phyloP scores from a whole-genome alignment of 2,329 filamentous ascomycete genomes.

The Exophiala alcalophila region DNA sequence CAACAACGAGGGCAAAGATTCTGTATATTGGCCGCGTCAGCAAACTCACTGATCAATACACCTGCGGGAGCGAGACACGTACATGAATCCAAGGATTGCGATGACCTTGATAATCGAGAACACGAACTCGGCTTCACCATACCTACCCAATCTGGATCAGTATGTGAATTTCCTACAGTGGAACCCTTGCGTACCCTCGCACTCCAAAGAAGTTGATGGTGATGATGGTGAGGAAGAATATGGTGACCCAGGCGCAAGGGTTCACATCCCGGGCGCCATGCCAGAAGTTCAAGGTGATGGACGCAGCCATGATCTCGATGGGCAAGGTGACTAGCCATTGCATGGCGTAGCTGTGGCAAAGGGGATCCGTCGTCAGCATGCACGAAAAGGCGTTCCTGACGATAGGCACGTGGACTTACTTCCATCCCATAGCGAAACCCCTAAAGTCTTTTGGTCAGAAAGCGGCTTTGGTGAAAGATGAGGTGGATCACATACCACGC shows the following conservation, averaged over 20 bases:
- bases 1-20: conserved; percentile 78
- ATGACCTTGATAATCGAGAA: conserved; percentile 77
- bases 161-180: too few relatives aligned
- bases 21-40: conserved; percentile 47
- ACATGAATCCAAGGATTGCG: conserved; percentile 77
- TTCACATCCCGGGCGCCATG: conserved; percentile 52
- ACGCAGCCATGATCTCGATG: conserved; percentile 80
- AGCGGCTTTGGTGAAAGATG: too few relatives aligned
- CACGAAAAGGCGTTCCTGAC: neutral
- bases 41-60: too few relatives aligned
- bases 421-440: conserved; percentile 95
- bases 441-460: too few relatives aligned
- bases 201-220: conserved; percentile 78
- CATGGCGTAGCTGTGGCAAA: conserved; percentile 64
- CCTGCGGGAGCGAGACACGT: too few relatives aligned
- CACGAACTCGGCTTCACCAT: conserved; percentile 78
- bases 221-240: conserved; percentile 71
- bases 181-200: conserved; percentile 74
- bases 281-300: conserved; percentile 82
- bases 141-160: too few relatives aligned
- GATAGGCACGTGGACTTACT: conserved; percentile 51
- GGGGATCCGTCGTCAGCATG: neutral
- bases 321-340: conserved; percentile 83
- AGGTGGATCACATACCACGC: too few relatives aligned
- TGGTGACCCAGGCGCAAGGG: conserved; percentile 58